Percentiles rank a stretch among this genome's conserved stretches.
phyloP scores from a whole-genome alignment of 2,329 filamentous ascomycete genomes.

The Podosphaera leucotricha region DNA sequence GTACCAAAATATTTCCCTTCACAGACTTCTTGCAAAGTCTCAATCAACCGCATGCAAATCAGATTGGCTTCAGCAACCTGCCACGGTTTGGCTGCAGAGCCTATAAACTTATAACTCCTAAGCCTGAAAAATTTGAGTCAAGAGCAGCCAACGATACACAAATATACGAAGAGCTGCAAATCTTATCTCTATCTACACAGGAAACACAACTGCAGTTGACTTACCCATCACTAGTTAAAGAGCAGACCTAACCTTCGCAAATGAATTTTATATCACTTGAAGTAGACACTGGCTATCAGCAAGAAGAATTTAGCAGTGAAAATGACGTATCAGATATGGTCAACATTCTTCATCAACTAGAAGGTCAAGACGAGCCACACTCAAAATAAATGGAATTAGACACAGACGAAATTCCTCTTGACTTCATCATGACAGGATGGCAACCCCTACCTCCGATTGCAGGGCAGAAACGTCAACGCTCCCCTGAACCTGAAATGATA shows the following conservation, averaged over 20 bases:
- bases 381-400: background rate
- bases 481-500: background rate
- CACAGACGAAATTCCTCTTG: background rate
- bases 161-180: background rate
- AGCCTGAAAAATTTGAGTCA: background rate
- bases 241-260: background rate
- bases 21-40: background rate
- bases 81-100: background rate
- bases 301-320: background rate
- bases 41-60: background rate
- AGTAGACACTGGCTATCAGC: background rate
- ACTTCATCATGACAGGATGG: constrained; percentile 1
- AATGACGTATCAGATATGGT: background rate
- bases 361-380: background rate
- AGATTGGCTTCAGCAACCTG: background rate
- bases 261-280: background rate
- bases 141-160: background rate
- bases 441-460: background rate
- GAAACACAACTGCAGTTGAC: background rate
- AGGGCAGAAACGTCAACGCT: background rate
- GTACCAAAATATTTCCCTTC: background rate
- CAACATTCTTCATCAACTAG: background rate
- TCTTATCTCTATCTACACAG: background rate
- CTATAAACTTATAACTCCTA: background rate
- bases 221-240: background rate